Base-by-base conservation (phyloP, 2,329 filamentous ascomycete species). In the Monascus ruber region DNA sequence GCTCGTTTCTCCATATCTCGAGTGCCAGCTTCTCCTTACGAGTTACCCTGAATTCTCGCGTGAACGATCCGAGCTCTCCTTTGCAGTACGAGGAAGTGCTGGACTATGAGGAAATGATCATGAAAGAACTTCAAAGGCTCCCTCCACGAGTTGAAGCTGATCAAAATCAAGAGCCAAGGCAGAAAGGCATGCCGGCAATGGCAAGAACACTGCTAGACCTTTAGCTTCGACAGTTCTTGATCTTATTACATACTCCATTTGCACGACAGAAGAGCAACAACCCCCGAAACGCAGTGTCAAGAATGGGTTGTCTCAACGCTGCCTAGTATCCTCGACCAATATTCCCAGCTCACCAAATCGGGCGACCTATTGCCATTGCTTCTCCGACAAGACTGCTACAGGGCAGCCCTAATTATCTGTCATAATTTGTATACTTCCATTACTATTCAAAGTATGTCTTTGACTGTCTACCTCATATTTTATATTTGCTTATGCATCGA, bases 161-260 rank as follows among this genome's bases (percentile, higher is more conserved):
- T 6, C 24, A 41, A 24, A 17, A 9, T 17, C 24, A 25, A 8
- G 10, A 26, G 8, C 5, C 31, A 42, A 39, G n/a, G 26, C 35
- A 3, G n/a, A n/a, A 5, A 6, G 8, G 7, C 26, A 31, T 8
- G 7, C 24, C 10, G 43, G 8, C 29, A 28, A 5, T 54, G 34
- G 33, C 50, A 11, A 35, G 43, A 9, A 35, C 46, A 4, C 37
- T 58, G n/a, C 46, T 55, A 3, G 43, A 53, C 26, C 40, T 56
- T 17, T 44, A 57, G n/a, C 43, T 59, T 1, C 49, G 50, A 28
- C 54, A 59, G 29, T 55, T 50, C 31, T 42, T 59, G 5, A 44
- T 57, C 11, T 43, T 56, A 33, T 45, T 59, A 3, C 55, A 59
- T 39, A 48, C 50, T 11, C 52, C 55, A 5, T 55, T 56, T 41